Conservation (phyloP, 768 basidiomycete species). For the Mycena kentingensis region DNA sequence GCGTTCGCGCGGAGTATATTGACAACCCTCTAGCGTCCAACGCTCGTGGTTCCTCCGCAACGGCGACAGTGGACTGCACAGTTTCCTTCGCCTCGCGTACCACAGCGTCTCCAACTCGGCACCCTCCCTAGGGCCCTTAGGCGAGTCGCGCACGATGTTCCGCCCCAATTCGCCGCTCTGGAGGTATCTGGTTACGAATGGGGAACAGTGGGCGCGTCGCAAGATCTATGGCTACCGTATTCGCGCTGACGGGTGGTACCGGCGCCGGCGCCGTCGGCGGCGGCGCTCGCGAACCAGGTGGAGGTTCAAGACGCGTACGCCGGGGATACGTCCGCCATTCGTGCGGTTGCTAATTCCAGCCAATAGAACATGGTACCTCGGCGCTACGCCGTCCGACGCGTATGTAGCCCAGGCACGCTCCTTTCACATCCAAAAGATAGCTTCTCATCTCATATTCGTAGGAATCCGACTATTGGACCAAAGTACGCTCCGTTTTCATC, state of each 20-base stretch:
- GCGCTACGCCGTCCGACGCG: constrained; percentile 24
- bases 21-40: constrained; percentile 20
- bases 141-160: constrained; percentile 34
- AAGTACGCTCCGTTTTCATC: too few relatives aligned
- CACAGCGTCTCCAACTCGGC: constrained; percentile 24
- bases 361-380: constrained; percentile 31
- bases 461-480: constrained; percentile 32
- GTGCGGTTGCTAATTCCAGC: neutral
- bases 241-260: neutral
- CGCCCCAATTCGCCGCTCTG: constrained; percentile 28
- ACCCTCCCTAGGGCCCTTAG: constrained; percentile 23
- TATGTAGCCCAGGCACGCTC: constrained; percentile 25
- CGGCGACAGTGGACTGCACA: constrained; percentile 29
- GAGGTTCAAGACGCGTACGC: constrained; percentile 28
- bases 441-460: neutral
- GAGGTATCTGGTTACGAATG: constrained; percentile 30
- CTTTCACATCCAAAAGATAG: neutral
- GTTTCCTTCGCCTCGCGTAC: constrained; percentile 28
- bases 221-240: neutral
- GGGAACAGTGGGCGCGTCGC: constrained; percentile 26
- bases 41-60: constrained; percentile 32
- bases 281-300: constrained; percentile 21
- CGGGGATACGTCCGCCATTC: neutral
- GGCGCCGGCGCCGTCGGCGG: constrained; percentile 26
- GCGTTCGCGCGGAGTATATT: neutral